A percentile compares a stretch with the other conserved stretches of the same genome.
Conservation (phyloP, 2,329 filamentous ascomycete genomes). For the Trichoderma sp. region DNA sequence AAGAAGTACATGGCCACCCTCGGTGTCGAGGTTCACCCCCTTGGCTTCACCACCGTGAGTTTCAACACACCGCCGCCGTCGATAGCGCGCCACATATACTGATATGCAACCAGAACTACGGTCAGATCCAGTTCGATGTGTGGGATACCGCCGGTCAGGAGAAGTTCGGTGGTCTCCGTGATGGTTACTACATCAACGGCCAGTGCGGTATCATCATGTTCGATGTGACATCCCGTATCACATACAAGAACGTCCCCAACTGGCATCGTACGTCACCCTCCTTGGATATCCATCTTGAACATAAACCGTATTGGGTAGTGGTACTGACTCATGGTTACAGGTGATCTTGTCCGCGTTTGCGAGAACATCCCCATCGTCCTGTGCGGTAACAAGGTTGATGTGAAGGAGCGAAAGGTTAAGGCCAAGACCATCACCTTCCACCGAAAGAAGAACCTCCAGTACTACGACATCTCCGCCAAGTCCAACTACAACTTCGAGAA, state of each 20-base stretch:
- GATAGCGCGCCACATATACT: conserved; percentile 24
- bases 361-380: conserved; percentile 99
- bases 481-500: conserved; percentile 99
- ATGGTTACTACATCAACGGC: conserved; percentile 99
- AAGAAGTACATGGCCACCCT: conserved; percentile 99
- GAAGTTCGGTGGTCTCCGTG: conserved; percentile 98
- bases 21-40: conserved; percentile 98
- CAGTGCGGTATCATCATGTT: conserved; percentile 99
- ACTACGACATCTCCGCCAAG: conserved; percentile 99
- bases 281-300: neutral
- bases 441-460: conserved; percentile 99
- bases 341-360: conserved; percentile 97
- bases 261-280: conserved; percentile 82
- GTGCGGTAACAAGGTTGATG: conserved; percentile 98
- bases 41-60: conserved; percentile 95
- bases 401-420: conserved; percentile 99
- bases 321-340: conserved; percentile 44
- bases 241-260: conserved; percentile 99
- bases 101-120: conserved; percentile 69
- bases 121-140: conserved; percentile 96
- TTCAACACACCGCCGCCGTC: conserved; percentile 23
- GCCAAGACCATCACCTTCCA: conserved; percentile 99
- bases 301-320: neutral
- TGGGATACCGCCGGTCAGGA: conserved; percentile 99
- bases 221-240: conserved; percentile 98